Base-by-base conservation (phyloP, 148 eudicot species). In the Rhododendron williamsianum region DNA sequence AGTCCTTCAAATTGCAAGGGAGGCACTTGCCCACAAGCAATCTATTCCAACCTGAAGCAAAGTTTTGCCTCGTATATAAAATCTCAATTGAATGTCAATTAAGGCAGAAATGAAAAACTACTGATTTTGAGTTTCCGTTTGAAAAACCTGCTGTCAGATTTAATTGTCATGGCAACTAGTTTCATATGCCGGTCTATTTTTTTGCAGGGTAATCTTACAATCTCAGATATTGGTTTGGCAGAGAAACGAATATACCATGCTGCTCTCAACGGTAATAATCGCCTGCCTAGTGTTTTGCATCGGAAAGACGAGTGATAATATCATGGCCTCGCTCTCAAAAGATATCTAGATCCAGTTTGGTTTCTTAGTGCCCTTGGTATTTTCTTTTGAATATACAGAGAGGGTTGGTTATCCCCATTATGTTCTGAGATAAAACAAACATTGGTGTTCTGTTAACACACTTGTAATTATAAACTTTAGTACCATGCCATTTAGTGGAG, bases 211-310 rank as follows among this genome's bases (percentile, higher is more conserved):
- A 89, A 93, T 85, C 83, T 96, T 86, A 91, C 81, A 85, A 87
- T 92, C 54, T 92, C 98, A 84, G 99, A 96, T 92, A 90, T 95
- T 86, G 99, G 99, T 83, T 88, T 96, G 93, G 90, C 99, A 15
- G 99, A 96, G 94, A 96, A 96, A 84, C 92, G 99, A 88, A 88
- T 94, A 88, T 96, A 95, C 90, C 99, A 93, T 81, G 93, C 97
- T n/a, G 98, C 93, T 84, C 90, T 96, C 88, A 91, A 95, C 88
- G 98, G 99, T 95, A 94, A 94, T 94, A 90, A 89, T 93, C 89
- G 91, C 87, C 88, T 86, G 94, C 93, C 90, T 93, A 93, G 90
- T 93, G 96, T 89, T 91, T 89, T 89, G 91, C 98, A 90, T 95
- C 96, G 87, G 96, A 96, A 96, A 96, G 94, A 90, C 78, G 97